These are phyloP conservation scores for Fusarium dimerum DNA, from an alignment of 2,329 filamentous ascomycete species.

Conservation along the genomic window DNA sequence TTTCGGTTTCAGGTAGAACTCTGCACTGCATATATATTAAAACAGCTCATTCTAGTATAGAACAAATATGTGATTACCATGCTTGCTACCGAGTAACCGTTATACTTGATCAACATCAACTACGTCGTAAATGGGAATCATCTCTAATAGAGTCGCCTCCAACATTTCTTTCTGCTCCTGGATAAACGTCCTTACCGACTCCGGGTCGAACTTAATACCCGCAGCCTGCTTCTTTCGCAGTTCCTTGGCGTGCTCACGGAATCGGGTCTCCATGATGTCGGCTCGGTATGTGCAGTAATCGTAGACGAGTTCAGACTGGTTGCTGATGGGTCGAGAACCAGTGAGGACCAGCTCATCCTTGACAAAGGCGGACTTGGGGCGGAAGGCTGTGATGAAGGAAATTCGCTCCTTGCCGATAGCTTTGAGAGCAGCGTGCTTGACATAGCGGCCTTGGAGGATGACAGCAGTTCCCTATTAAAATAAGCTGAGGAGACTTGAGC, in stretches of 20 bases:
- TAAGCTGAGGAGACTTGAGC: slow-evolving; percentile 5
- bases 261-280: slow-evolving; percentile 53
- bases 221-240: slow-evolving; percentile 11
- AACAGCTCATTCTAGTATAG: too few relatives aligned
- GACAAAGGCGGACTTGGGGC: slow-evolving; percentile 54
- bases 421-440: slow-evolving; percentile 63
- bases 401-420: slow-evolving; percentile 63
- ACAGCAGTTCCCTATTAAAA: slow-evolving; percentile 57
- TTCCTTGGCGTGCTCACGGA: slow-evolving; percentile 19
- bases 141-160: slow-evolving; percentile 20
- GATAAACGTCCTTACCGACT: slow-evolving; percentile 16
- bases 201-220: slow-evolving; percentile 16
- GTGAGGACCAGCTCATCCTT: slow-evolving; percentile 63
- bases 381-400: slow-evolving; percentile 66
- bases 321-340: slow-evolving; percentile 58
- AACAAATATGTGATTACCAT: too few relatives aligned
- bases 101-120: slow-evolving; percentile 1
- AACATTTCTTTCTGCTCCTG: slow-evolving; percentile 27
- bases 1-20: too few relatives aligned
- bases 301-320: slow-evolving; percentile 11
- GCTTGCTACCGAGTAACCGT: too few relatives aligned
- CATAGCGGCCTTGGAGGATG: slow-evolving; percentile 67
- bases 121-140: slow-evolving; percentile 13
- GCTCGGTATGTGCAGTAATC: slow-evolving; percentile 16
- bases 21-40: too few relatives aligned